Percentiles rank a stretch among this genome's conserved stretches.
Evolutionary conservation across 768 basidiomycete genomes (phyloP).

Genomic region (Tricholoma sp.): DNA sequence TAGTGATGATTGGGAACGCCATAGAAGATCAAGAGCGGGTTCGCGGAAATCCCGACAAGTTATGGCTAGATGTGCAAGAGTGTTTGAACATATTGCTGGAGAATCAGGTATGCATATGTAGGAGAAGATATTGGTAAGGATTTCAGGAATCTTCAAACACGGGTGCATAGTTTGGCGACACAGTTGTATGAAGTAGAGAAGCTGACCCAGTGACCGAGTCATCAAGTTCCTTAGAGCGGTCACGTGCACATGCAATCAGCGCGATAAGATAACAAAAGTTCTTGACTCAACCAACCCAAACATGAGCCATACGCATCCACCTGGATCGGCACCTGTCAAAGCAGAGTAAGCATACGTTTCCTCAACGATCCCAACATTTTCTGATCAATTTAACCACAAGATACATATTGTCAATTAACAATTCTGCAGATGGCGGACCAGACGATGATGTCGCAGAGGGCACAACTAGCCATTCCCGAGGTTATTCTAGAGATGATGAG

Average conservation of each 20-base stretch:
- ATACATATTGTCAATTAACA: slow-evolving; percentile 25
- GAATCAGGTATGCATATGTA: background rate
- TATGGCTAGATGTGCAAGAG: background rate
- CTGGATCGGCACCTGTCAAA: slow-evolving; percentile 35
- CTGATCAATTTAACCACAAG: slow-evolving; percentile 13
- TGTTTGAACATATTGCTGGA: background rate
- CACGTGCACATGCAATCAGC: background rate
- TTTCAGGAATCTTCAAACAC: background rate
- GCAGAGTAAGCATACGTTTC: slow-evolving; percentile 24
- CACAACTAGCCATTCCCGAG: slow-evolving; percentile 32
- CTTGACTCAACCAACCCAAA: background rate
- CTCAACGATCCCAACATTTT: background rate
- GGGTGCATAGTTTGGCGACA: background rate
- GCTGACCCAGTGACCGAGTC: too few species aligned
- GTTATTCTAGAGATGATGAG: slow-evolving; percentile 18
- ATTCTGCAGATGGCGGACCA: slow-evolving; percentile 17
- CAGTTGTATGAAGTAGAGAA: too few species aligned
- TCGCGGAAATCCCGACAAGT: background rate
- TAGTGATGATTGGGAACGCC: background rate
- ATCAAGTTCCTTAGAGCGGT: too few species aligned
- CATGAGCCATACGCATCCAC: slow-evolving; percentile 8
- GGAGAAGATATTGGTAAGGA: background rate
- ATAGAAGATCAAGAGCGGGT: slow-evolving; percentile 1
- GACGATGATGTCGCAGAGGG: slow-evolving; percentile 60
- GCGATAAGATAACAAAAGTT: background rate